Evolutionary conservation across 306 rosid species (phyloP).

Genomic region (Quercus agrifolia): DNA sequence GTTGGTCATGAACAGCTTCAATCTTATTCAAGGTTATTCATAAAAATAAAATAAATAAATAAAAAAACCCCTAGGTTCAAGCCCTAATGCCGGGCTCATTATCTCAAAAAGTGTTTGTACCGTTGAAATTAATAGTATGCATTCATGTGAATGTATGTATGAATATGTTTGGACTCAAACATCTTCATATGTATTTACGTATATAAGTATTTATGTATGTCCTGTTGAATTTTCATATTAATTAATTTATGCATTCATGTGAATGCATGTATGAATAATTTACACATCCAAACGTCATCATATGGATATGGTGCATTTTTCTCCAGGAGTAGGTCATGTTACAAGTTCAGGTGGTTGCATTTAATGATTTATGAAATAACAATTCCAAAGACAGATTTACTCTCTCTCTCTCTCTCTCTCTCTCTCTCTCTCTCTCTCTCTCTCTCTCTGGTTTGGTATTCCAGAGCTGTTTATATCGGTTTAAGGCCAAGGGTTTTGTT

Average conservation of each 20-base stretch:
- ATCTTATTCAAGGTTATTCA: neutral
- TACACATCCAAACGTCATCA: no score
- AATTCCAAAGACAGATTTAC: neutral
- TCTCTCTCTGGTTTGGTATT: neutral
- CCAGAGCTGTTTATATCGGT: neutral
- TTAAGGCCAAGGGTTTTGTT: neutral
- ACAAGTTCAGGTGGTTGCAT: no score
- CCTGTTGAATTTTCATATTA: no score
- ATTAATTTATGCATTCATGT: no score
- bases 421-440: neutral
- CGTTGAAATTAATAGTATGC: neutral
- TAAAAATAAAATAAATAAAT: neutral
- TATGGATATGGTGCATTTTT: no score
- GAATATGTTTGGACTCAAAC: no score
- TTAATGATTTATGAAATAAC: neutral
- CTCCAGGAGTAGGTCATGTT: no score
- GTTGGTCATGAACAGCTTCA: neutral
- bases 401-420: neutral
- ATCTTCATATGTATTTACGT: no score
- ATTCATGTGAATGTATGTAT: no score
- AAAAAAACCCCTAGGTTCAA: neutral
- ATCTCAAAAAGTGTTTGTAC: neutral
- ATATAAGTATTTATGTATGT: no score
- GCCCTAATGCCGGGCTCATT: neutral
- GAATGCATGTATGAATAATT: no score